phyloP scores from a whole-genome alignment of 805 yeast species.

The Lipomyces chichibuensis region DNA sequence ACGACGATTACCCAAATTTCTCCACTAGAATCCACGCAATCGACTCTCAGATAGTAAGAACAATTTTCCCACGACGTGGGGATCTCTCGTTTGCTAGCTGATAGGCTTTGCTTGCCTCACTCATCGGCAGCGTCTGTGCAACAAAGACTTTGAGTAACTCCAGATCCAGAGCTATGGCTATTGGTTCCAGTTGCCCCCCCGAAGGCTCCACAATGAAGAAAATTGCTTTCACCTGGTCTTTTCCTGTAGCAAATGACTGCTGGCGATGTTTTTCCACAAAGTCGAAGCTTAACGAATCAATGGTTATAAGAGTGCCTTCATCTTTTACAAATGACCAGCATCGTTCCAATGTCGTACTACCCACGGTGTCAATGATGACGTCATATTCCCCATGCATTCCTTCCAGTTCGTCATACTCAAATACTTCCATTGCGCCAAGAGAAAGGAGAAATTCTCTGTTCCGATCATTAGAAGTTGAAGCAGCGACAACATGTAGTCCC shows the following conservation, averaged over 20 bases:
- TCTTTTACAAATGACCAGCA: slow-evolving; percentile 5
- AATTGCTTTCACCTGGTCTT: not conserved
- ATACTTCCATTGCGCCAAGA: not conserved
- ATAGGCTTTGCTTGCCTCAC: not conserved
- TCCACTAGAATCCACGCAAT: no score
- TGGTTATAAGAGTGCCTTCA: not conserved
- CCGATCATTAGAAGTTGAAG: slow-evolving; percentile 4
- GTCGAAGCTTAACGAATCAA: slow-evolving; percentile 1
- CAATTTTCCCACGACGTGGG: not conserved
- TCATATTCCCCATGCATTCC: not conserved
- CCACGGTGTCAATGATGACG: slow-evolving; percentile 3
- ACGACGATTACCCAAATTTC: no score
- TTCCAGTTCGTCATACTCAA: slow-evolving; percentile 1
- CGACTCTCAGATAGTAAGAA: not conserved
- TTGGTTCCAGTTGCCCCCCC: not conserved
- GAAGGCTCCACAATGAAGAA: slow-evolving; percentile 6
- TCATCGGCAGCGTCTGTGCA: not conserved
- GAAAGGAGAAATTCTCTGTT: slow-evolving; percentile 1
- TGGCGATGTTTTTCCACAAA: slow-evolving; percentile 1
- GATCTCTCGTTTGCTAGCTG: slow-evolving; percentile 1
- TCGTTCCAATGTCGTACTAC: slow-evolving; percentile 1
- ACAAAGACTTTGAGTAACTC: not conserved
- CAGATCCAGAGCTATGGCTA: not conserved
- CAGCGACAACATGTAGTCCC: not conserved
- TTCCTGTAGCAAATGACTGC: not conserved